Evolutionary conservation across 306 rosid genomes (phyloP), one percentile per base, ranked within the genome.

Genomic region (Pterocarpus macrocarpus): DNA sequence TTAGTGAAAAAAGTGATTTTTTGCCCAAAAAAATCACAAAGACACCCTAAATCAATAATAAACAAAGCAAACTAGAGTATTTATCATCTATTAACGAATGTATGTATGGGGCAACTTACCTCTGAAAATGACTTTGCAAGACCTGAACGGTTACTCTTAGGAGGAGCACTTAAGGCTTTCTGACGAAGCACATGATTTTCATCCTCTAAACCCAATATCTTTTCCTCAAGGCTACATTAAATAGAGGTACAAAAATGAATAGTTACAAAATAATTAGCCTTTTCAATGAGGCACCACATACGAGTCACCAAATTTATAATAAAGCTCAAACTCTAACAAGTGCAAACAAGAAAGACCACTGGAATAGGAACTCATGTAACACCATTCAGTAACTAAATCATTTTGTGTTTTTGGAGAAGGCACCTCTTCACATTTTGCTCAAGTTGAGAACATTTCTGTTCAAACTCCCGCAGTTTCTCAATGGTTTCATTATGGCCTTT

Each of bases 171-270:
- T 76, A 90, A 84, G 55, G 97, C 80, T 74, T 89, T 95, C 86
- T 90, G 98, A 47, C 97, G 94, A 83, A 95, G 88, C 77, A 95
- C 82, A 0, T 79, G 98, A 87, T 95, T 95, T 85, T 95, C 99
- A 41, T 91, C 90, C 88, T 92, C 94, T 57, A 93, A 87, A 81
- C 80, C 38, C 38, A 80, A 85, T 38, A 91, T 78, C 86, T 95
- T 93, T 78, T 87, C 98, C 88, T 89, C 94, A 3, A 93, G 94
- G 77, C 99, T 95, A 57, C 63, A 80, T 69, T 78, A 30, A 59
- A 89, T 43, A 67, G 57, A 77, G 58, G 53, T 68, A 15, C 36
- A 28, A 22, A 50, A 56, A 69, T 17, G 30, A 57, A 45, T 41
- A 62, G 66, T 64, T 32, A 35, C 30, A 76, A 70, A 70, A 35